These are phyloP conservation scores for Pythium insidiosum DNA, from an alignment of 352 stramenopile species.

Conservation along the genomic window DNA sequence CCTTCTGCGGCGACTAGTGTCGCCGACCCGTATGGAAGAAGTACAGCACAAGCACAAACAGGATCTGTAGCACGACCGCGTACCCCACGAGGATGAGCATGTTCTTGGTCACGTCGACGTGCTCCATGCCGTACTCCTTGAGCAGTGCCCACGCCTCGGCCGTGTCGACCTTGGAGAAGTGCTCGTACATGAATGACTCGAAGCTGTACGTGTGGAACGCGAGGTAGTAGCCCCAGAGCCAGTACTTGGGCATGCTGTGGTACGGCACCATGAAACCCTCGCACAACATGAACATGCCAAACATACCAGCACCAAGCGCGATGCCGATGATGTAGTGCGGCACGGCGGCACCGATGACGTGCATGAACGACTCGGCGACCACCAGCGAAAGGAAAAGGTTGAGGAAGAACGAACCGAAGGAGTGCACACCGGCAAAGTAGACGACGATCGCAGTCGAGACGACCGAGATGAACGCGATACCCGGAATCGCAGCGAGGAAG, in stretches of 20 bases:
- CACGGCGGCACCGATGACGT: slow-evolving; percentile 67
- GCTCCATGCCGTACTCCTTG: slow-evolving; percentile 39
- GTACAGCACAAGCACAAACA: slow-evolving; percentile 32
- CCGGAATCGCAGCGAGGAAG: slow-evolving; percentile 57
- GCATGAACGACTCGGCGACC: slow-evolving; percentile 73
- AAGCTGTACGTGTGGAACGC: slow-evolving; percentile 87
- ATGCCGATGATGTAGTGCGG: no score
- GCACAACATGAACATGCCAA: slow-evolving; percentile 85
- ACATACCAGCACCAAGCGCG: slow-evolving; percentile 73
- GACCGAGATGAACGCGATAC: slow-evolving; percentile 46
- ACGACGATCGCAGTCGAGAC: slow-evolving; percentile 43
- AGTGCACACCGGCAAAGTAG: slow-evolving; percentile 37
- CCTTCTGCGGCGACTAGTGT: no score
- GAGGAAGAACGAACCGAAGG: slow-evolving; percentile 53
- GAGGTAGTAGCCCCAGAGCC: slow-evolving; percentile 82
- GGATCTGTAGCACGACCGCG: slow-evolving; percentile 34
- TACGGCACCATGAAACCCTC: slow-evolving; percentile 82
- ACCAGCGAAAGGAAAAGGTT: slow-evolving; percentile 75
- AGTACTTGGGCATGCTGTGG: slow-evolving; percentile 55
- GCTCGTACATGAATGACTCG: slow-evolving; percentile 78
- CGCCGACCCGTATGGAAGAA: slow-evolving; percentile 11
- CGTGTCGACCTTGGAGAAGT: slow-evolving; percentile 36
- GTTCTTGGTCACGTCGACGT: slow-evolving; percentile 38
- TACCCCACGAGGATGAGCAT: slow-evolving; percentile 53
- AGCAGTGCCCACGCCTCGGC: slow-evolving; percentile 20